Conservation (phyloP, 768 basidiomycete species). For the Gloeostereum incarnatum region DNA sequence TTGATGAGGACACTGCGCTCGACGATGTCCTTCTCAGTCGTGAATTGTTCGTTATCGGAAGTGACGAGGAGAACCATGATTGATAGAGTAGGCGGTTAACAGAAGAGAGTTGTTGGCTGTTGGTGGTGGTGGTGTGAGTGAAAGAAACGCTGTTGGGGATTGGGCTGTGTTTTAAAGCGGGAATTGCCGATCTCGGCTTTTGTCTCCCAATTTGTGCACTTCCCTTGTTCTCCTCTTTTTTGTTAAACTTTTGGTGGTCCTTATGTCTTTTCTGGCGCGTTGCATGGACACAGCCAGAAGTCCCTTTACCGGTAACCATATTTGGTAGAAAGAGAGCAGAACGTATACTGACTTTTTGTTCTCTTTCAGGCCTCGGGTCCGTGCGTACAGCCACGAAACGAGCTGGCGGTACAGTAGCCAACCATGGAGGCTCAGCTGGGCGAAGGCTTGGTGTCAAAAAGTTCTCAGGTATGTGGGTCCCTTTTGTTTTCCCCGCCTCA, state of each 20-base stretch:
- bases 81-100: constrained; percentile 3
- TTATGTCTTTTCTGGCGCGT: constrained; percentile 42
- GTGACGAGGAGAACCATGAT: constrained; percentile 84
- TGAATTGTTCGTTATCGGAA: constrained; percentile 93
- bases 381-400: constrained; percentile 94
- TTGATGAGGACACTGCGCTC: constrained; percentile 96
- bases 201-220: constrained; percentile 1
- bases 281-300: constrained; percentile 23
- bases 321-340: too few relatives aligned
- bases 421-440: constrained; percentile 89
- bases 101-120: constrained; percentile 6
- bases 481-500: constrained; percentile 3
- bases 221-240: constrained; percentile 12
- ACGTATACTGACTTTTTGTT: too few relatives aligned
- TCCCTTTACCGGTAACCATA: too few relatives aligned
- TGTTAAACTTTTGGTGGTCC: constrained; percentile 15
- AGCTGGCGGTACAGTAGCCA: constrained; percentile 89
- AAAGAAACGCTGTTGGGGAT: constrained; percentile 3
- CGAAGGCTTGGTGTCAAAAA: constrained; percentile 93
- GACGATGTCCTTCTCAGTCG: constrained; percentile 88
- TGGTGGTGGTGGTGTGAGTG: constrained; percentile 3
- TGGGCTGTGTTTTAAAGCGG: too few relatives aligned
- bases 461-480: constrained; percentile 65
- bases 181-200: background rate
- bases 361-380: constrained; percentile 50